Percentiles rank a stretch among this genome's conserved stretches.
Conservation (phyloP, 192 early-diverging fungal genomes). For the Entomortierella beljakovae region DNA sequence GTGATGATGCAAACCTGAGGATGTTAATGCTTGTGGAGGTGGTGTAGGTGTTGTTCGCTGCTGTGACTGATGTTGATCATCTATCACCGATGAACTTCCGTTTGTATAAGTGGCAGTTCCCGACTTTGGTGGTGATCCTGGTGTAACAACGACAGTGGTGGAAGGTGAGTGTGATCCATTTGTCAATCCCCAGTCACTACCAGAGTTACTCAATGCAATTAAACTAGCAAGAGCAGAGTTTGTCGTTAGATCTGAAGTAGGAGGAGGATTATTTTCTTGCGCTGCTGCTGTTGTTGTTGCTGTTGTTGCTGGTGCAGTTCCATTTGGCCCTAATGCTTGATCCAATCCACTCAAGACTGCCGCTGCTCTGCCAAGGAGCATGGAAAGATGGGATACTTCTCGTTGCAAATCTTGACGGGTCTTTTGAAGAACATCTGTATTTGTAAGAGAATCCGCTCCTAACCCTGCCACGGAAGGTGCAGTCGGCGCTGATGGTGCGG, state of each 20-base stretch:
- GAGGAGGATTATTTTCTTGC: not conserved
- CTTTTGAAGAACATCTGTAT: slow-evolving; percentile 59
- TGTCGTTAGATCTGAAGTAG: slow-evolving; percentile 25
- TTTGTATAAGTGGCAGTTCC: too few species aligned
- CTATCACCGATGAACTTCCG: too few species aligned
- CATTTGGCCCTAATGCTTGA: slow-evolving; percentile 56
- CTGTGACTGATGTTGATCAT: too few species aligned
- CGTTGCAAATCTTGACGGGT: slow-evolving; percentile 67
- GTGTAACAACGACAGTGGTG: not conserved
- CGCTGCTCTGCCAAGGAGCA: slow-evolving; percentile 63
- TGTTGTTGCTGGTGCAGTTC: not conserved
- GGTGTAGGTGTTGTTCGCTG: too few species aligned
- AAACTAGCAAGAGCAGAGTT: slow-evolving; percentile 47
- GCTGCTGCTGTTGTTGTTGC: not conserved
- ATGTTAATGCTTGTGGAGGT: not conserved
- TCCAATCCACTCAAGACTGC: slow-evolving; percentile 67
- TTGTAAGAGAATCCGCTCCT: not conserved
- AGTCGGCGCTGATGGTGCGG: not conserved
- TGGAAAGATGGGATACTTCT: slow-evolving; percentile 66
- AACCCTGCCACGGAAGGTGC: not conserved
- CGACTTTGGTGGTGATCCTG: not conserved
- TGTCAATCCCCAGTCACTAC: not conserved
- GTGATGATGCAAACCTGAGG: not conserved
- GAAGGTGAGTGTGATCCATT: not conserved
- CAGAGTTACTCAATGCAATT: slow-evolving; percentile 46